Conservation (phyloP, 768 basidiomycete species). For the Boletales sp. region DNA sequence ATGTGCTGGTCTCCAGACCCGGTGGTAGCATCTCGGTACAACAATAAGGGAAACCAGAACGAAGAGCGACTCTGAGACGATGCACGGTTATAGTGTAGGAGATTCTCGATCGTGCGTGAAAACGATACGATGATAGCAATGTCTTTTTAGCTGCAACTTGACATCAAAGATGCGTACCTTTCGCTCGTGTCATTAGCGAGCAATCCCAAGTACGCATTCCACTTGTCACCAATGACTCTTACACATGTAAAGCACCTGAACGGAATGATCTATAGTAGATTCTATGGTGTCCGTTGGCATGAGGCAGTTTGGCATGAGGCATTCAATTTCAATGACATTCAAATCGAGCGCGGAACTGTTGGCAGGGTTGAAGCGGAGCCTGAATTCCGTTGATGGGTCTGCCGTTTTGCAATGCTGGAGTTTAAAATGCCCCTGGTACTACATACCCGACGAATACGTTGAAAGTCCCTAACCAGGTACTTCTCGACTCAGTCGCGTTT, state of each 20-base stretch:
- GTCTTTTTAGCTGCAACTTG: slow-evolving; percentile 83
- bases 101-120: slow-evolving; percentile 97
- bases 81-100: slow-evolving; percentile 91
- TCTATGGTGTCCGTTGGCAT: no score
- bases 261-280: slow-evolving; percentile 77
- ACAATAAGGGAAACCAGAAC: neutral
- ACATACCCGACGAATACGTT: no score
- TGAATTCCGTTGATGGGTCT: no score
- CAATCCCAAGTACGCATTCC: slow-evolving; percentile 83
- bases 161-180: slow-evolving; percentile 80
- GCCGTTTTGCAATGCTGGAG: no score
- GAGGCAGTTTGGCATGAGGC: no score
- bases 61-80: slow-evolving; percentile 29
- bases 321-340: no score
- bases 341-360: neutral
- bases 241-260: slow-evolving; percentile 96
- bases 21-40: no score
- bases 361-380: no score
- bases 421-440: no score
- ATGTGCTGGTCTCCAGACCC: no score
- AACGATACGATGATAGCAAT: slow-evolving; percentile 97
- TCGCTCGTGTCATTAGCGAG: slow-evolving; percentile 79
- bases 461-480: no score
- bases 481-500: slow-evolving; percentile 83
- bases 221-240: slow-evolving; percentile 96